Conservation (phyloP, 1,139 yeast genomes). For the Suhomyces anneliseae region DNA sequence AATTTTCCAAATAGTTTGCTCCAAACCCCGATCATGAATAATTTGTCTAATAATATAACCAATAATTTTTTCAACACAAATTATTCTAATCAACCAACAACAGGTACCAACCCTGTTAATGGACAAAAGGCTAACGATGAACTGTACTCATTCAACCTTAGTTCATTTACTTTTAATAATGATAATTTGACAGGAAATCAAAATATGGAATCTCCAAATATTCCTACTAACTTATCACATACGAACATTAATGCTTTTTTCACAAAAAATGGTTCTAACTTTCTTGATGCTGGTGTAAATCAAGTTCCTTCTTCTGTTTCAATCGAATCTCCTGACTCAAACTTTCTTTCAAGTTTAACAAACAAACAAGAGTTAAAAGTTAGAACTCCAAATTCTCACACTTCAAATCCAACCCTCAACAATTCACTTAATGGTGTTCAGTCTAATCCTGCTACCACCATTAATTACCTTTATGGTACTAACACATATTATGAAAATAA, state of each 20-base stretch:
- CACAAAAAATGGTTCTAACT: constrained; percentile 15
- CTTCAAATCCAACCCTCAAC: constrained; percentile 18
- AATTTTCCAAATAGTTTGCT: constrained; percentile 10
- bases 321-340: constrained; percentile 8
- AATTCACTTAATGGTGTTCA: constrained; percentile 30
- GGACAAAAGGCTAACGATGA: constrained; percentile 23
- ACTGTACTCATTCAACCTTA: constrained; percentile 35
- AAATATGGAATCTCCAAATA: constrained; percentile 4
- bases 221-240: constrained; percentile 2
- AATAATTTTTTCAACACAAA: constrained; percentile 35
- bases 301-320: not conserved
- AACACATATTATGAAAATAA: constrained; percentile 43
- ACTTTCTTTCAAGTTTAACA: constrained; percentile 2
- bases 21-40: constrained; percentile 36
- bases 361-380: not conserved
- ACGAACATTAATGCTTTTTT: constrained; percentile 27
- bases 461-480: constrained; percentile 45
- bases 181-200: constrained; percentile 9
- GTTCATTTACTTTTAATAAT: constrained; percentile 34
- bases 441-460: constrained; percentile 41
- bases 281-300: constrained; percentile 10
- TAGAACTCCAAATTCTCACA: not conserved
- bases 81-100: constrained; percentile 19
- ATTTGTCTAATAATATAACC: constrained; percentile 33
- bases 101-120: not conserved